Percentiles rank a stretch among this genome's conserved stretches.
Evolutionary conservation across 169 alveolate genomes (phyloP).

Genomic region (Amoebophrya sp.): DNA sequence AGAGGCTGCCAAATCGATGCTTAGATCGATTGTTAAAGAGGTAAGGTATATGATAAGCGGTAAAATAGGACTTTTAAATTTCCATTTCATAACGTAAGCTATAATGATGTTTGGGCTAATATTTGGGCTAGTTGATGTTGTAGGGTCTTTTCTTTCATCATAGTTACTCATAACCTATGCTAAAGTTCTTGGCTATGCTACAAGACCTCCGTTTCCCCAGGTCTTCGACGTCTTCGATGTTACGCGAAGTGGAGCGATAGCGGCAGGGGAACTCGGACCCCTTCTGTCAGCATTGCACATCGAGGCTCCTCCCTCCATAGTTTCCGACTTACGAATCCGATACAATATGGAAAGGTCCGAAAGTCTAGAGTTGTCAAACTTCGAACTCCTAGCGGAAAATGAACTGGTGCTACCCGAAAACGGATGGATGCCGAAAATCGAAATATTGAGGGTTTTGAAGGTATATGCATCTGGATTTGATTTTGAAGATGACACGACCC

Average conservation of each 20-base stretch:
- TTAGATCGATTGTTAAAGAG: no score
- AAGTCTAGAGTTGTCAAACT: not conserved
- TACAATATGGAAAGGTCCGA: not conserved
- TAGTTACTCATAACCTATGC: no score
- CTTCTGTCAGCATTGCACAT: not conserved
- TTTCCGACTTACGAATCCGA: not conserved
- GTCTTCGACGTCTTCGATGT: constrained; percentile 4
- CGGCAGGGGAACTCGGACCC: not conserved
- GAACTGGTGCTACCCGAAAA: not conserved
- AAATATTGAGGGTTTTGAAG: not conserved
- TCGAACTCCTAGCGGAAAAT: not conserved
- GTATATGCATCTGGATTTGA: not conserved
- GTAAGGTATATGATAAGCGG: no score
- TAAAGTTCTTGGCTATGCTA: no score
- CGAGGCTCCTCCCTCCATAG: not conserved
- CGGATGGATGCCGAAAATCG: not conserved
- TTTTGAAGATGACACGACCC: not conserved
- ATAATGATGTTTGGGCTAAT: no score
- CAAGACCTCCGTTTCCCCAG: not conserved
- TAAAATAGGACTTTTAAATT: no score
- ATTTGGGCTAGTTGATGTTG: no score
- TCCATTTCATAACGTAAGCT: no score
- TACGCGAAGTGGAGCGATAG: not conserved
- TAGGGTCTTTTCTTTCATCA: no score
- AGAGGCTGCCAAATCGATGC: no score